Percentiles rank a stretch among this genome's conserved stretches.
Conservation (phyloP, 1,284 basidiomycete species). For the Cronartium quercuum region DNA sequence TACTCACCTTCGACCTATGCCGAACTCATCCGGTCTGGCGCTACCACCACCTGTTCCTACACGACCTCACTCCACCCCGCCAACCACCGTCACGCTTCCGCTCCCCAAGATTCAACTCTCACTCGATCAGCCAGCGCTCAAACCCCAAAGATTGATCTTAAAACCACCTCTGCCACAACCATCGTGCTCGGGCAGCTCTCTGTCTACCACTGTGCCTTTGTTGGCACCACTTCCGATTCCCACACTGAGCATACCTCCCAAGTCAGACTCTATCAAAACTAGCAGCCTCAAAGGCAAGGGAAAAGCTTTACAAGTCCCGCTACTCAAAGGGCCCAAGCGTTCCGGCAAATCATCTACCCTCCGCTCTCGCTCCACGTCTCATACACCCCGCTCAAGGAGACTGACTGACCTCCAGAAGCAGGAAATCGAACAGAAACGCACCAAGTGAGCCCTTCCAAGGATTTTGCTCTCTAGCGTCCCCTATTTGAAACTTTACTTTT, state of each 20-base stretch:
- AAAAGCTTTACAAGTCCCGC: not conserved
- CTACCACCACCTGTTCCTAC: not conserved
- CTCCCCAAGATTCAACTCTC: not conserved
- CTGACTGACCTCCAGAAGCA: slow-evolving; percentile 18
- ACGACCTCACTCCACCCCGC: not conserved
- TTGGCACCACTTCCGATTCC: not conserved
- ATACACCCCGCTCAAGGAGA: slow-evolving; percentile 12
- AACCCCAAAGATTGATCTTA: not conserved
- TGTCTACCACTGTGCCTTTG: not conserved
- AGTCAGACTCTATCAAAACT: not conserved
- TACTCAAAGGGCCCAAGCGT: not conserved
- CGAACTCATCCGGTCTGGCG: not conserved
- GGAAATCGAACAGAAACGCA: slow-evolving; percentile 17
- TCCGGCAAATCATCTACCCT: not conserved
- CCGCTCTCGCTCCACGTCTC: not conserved
- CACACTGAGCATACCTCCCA: not conserved
- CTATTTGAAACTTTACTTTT: not conserved
- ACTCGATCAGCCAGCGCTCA: not conserved
- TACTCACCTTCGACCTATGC: not conserved
- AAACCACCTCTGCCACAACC: not conserved
- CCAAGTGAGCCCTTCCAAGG: not conserved
- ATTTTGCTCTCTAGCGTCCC: not conserved
- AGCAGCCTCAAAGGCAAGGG: not conserved
- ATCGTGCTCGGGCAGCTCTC: not conserved
- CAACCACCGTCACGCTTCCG: not conserved